A percentile compares a stretch with the other conserved stretches of the same genome.
phyloP scores from a whole-genome alignment of 148 eudicot genomes.

The Rhododendron mucronatum region DNA sequence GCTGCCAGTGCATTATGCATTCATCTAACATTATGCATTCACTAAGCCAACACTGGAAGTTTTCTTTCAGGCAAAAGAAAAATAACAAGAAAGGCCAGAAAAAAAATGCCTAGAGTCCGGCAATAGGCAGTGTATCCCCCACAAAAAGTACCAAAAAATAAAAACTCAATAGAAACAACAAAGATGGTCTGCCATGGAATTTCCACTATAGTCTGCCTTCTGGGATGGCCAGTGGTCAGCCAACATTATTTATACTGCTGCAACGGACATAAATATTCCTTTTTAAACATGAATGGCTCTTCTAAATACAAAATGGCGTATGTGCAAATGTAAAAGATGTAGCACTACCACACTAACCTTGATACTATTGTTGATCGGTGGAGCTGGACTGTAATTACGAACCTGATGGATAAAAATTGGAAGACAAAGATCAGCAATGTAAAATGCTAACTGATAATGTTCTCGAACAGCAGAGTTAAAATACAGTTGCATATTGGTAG shows the following conservation, averaged over 20 bases:
- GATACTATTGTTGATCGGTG: conserved; percentile 87
- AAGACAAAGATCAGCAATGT: conserved; percentile 5
- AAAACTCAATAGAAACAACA: not conserved
- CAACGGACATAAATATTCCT: not conserved
- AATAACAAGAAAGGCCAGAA: not conserved
- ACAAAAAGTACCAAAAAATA: not conserved
- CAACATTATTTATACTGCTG: not conserved
- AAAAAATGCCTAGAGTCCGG: not conserved
- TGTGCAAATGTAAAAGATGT: not conserved
- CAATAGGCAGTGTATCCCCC: not conserved
- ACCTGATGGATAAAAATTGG: conserved; percentile 48
- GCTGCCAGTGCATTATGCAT: not conserved
- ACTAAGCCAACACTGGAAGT: not conserved
- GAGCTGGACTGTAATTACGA: conserved; percentile 69
- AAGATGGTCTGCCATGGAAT: not conserved
- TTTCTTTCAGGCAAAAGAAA: not conserved
- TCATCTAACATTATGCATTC: too few relatives aligned
- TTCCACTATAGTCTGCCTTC: not conserved
- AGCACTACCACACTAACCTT: conserved; percentile 47
- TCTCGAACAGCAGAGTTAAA: not conserved
- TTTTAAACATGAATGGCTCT: not conserved
- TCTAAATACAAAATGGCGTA: not conserved
- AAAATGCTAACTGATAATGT: not conserved
- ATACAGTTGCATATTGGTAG: not conserved
- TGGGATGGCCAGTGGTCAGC: not conserved